Percentiles rank a stretch among this genome's conserved stretches.
Conservation (phyloP, 352 stramenopile genomes). For the Phytopythium ostracodes region DNA sequence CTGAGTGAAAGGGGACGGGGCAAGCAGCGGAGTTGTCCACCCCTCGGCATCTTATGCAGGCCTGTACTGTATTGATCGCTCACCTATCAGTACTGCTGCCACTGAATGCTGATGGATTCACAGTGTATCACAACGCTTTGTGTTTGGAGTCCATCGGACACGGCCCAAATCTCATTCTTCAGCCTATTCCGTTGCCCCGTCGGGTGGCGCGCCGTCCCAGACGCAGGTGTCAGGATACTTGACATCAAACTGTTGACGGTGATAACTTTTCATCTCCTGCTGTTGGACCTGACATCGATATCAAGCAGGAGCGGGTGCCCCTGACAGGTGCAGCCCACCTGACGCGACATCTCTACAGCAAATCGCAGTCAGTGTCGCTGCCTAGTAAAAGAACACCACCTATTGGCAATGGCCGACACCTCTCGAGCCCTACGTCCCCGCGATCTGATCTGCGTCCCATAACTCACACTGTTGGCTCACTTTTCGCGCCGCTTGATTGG, state of each 20-base stretch:
- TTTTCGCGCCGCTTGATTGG: neutral
- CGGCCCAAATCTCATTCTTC: neutral
- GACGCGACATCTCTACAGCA: neutral
- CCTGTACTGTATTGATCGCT: too few relatives aligned
- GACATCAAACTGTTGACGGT: neutral
- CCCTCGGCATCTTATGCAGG: neutral
- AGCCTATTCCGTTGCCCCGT: neutral
- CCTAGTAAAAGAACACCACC: neutral
- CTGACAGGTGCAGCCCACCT: neutral
- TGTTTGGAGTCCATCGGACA: too few relatives aligned
- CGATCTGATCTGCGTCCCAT: neutral
- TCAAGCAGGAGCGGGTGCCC: neutral
- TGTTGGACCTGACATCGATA: neutral
- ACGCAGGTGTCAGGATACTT: neutral
- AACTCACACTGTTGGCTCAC: neutral
- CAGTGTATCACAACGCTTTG: neutral
- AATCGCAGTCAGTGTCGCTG: neutral
- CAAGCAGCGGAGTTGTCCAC: neutral
- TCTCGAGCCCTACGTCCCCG: too few relatives aligned
- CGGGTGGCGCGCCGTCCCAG: neutral
- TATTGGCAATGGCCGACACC: neutral
- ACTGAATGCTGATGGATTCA: neutral
- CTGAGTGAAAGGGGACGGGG: too few relatives aligned
- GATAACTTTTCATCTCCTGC: neutral
- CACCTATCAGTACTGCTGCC: too few relatives aligned